Evolutionary conservation across 768 basidiomycete species (phyloP), one percentile per base, ranked within the genome.

Genomic region (Xerocomus potaroensis): DNA sequence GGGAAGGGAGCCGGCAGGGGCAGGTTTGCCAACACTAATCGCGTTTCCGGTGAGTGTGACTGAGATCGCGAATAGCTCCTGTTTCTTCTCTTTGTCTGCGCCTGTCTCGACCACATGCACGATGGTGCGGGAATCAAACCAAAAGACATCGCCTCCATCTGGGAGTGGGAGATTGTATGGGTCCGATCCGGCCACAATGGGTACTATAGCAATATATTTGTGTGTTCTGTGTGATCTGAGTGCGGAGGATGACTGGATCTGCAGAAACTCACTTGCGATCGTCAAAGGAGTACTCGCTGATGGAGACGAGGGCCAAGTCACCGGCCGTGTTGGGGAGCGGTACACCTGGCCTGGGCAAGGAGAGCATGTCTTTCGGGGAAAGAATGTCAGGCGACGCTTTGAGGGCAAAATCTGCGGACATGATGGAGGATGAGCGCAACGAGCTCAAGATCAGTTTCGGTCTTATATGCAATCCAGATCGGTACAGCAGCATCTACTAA

Each of bases 71-170:
- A 82, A 84, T 30, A 92, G 65, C 33, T 80, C 72, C 16, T 81
- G 72, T 38, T 64, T 69, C 56, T 75, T 74, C 37, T 63, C 65
- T 21, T 73, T 70, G 41, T 77, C 78, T 23, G 76, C 72, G 5
- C 70, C 62, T 2, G 47, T 72, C 57, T 76, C 75, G 19, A 86
- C 77, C 43, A 82, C 78, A 45, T 87, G 82, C 1, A 75, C 87
- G 48, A 92, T 63, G n/a, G 84, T 87, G 35, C 78, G 74, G 2
- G 74, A 67, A 41, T 81, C 77, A 11, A 92, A 72, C 90, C 90
- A 92, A 68, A 92, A 91, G 2, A 76, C 75, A 36, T 87, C 82
- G 18, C 87, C 88, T 8, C 80, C 85, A 39, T 80, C 78, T 19
- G 76, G 69, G 30, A 90, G 74, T 14, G 80, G 72, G 45, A 87